Evolutionary conservation across 1,284 basidiomycete genomes (phyloP).

Genomic region (Jaminaea rosea): DNA sequence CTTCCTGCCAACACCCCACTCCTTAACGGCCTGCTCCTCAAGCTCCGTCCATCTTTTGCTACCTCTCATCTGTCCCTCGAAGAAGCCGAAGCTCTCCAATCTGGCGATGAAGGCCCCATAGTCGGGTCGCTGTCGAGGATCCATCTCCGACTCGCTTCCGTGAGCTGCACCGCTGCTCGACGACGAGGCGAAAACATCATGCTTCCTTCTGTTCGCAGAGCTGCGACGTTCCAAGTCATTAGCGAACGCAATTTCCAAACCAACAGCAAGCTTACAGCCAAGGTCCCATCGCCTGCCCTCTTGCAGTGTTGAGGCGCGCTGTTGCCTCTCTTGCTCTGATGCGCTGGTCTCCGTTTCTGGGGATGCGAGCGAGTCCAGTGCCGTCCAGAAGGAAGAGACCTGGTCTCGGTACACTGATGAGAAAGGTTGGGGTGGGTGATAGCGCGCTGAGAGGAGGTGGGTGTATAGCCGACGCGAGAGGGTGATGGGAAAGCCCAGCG

Average conservation of each 20-base stretch:
- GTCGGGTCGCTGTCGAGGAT: conserved; percentile 3
- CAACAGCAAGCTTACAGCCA: conserved; percentile 37
- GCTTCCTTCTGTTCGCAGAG: neutral
- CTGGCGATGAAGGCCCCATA: conserved; percentile 15
- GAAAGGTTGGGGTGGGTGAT: conserved; percentile 81
- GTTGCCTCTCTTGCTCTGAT: too few species aligned
- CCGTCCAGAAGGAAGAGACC: neutral
- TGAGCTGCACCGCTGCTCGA: too few species aligned
- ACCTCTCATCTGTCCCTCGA: conserved; percentile 23
- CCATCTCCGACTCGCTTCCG: too few species aligned
- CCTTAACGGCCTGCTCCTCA: conserved; percentile 14
- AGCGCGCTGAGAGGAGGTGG: conserved; percentile 78
- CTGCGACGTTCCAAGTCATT: neutral
- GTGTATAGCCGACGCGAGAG: conserved; percentile 57
- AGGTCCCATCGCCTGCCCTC: conserved; percentile 33
- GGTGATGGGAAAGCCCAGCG: conserved; percentile 13
- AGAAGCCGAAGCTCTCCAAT: conserved; percentile 29
- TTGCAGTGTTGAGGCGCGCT: too few species aligned
- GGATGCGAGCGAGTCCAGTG: too few species aligned
- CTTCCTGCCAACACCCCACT: too few species aligned
- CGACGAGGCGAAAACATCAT: neutral
- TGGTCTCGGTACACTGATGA: conserved; percentile 35
- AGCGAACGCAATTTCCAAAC: conserved; percentile 32
- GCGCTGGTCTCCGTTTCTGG: too few species aligned
- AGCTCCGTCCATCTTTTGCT: conserved; percentile 32